These are phyloP conservation scores for Bimuria novae-zelandiae DNA, from an alignment of 2,329 filamentous ascomycete species.

Conservation along the genomic window DNA sequence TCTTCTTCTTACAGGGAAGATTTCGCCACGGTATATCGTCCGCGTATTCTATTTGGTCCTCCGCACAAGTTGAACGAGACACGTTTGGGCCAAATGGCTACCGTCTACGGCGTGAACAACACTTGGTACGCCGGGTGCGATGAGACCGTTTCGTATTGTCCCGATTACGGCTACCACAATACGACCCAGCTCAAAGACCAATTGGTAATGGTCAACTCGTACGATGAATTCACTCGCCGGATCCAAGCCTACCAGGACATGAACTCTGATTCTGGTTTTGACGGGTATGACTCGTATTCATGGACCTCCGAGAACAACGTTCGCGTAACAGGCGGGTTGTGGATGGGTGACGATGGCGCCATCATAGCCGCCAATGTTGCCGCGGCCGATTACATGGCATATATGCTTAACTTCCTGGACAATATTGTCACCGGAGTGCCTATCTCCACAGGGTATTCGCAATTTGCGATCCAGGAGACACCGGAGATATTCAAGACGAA, in stretches of 20 bases:
- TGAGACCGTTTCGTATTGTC: not conserved
- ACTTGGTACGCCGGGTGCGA: not conserved
- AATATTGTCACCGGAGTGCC: conserved; percentile 22
- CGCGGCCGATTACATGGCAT: conserved; percentile 43
- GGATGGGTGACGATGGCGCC: conserved; percentile 22
- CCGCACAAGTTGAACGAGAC: conserved; percentile 17
- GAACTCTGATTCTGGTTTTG: not conserved
- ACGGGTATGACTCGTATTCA: not conserved
- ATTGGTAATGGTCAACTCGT: conserved; percentile 62
- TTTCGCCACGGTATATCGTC: conserved; percentile 11
- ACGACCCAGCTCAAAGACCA: conserved; percentile 20
- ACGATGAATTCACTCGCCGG: conserved; percentile 68
- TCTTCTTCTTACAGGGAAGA: conserved; percentile 12
- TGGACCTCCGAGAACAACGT: not conserved
- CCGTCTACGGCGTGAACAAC: conserved; percentile 40
- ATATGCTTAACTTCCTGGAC: conserved; percentile 27
- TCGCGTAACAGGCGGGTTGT: conserved; percentile 32
- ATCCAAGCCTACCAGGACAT: conserved; percentile 64
- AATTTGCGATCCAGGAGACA: conserved; percentile 17
- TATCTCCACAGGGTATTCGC: conserved; percentile 23
- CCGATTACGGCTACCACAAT: conserved; percentile 23
- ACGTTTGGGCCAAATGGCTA: conserved; percentile 19
- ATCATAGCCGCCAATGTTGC: conserved; percentile 22
- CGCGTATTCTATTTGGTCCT: conserved; percentile 23
- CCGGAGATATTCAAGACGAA: conserved; percentile 51